Conservation (phyloP, 768 basidiomycete species). For the Panaeolus papilionaceus region DNA sequence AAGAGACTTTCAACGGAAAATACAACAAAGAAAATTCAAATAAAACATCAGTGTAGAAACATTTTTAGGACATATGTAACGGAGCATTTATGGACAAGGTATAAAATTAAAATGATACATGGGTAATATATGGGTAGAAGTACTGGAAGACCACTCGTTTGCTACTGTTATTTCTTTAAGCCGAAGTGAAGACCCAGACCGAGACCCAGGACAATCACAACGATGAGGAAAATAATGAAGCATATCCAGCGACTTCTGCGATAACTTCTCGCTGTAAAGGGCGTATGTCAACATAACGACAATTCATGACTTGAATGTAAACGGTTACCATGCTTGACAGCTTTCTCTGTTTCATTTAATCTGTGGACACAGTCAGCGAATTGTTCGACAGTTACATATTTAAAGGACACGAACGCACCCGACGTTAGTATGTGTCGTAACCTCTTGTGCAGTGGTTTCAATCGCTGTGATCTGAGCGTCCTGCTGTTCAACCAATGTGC, state of each 20-base stretch:
- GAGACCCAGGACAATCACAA: slow-evolving; percentile 62
- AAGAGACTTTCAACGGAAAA: background rate
- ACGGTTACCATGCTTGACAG: slow-evolving; percentile 59
- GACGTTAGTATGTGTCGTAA: slow-evolving; percentile 70
- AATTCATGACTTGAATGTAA: background rate
- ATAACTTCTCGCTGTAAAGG: slow-evolving; percentile 49
- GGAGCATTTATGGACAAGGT: background rate
- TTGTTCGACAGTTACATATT: background rate
- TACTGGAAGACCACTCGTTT: background rate
- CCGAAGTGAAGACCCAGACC: slow-evolving; percentile 58
- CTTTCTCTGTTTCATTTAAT: slow-evolving; percentile 64
- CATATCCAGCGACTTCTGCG: slow-evolving; percentile 89
- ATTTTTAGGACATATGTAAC: background rate
- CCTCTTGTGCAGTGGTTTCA: slow-evolving; percentile 65
- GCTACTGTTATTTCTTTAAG: background rate
- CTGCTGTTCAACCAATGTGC: slow-evolving; percentile 78
- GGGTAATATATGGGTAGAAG: background rate
- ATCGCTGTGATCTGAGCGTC: slow-evolving; percentile 73
- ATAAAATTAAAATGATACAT: background rate
- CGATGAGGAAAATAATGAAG: slow-evolving; percentile 65
- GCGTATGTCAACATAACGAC: slow-evolving; percentile 20
- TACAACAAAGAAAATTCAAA: slow-evolving; percentile 6
- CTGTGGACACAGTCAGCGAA: slow-evolving; percentile 41
- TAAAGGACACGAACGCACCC: slow-evolving; percentile 56
- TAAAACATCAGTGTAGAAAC: slow-evolving; percentile 8